Percentiles rank a stretch among this genome's conserved stretches.
These are phyloP conservation scores for Talaromyces funiculosus DNA, from an alignment of 2,329 filamentous ascomycete genomes.

Conservation along the genomic window DNA sequence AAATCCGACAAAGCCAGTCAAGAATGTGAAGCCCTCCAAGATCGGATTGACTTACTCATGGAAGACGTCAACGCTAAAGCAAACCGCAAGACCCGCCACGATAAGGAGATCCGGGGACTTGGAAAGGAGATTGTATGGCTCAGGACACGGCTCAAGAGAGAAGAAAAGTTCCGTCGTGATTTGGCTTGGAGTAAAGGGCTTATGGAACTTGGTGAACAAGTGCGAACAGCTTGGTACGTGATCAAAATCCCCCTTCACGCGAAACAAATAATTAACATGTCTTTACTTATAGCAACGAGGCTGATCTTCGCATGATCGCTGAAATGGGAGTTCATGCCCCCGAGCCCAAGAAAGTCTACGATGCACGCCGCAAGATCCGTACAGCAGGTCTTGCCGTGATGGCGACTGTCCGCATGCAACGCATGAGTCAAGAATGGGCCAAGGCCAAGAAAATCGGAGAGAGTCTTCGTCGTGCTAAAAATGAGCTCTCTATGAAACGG, in stretches of 20 bases:
- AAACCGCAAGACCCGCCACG: slow-evolving; percentile 43
- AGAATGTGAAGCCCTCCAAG: slow-evolving; percentile 46
- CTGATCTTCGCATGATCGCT: slow-evolving; percentile 78
- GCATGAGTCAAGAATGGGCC: slow-evolving; percentile 41
- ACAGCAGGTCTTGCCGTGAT: slow-evolving; percentile 39
- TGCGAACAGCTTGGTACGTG: slow-evolving; percentile 69
- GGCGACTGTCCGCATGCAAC: slow-evolving; percentile 42
- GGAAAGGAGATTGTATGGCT: slow-evolving; percentile 89
- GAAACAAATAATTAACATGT: slow-evolving; percentile 2
- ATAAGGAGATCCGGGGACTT: slow-evolving; percentile 71
- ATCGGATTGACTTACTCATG: slow-evolving; percentile 59
- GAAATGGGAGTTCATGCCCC: slow-evolving; percentile 65
- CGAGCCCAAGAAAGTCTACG: slow-evolving; percentile 25
- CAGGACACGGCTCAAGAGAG: slow-evolving; percentile 71
- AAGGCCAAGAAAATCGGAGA: slow-evolving; percentile 40
- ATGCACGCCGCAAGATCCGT: slow-evolving; percentile 38
- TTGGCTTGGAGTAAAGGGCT: slow-evolving; percentile 83
- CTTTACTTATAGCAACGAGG: slow-evolving; percentile 66
- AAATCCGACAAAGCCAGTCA: slow-evolving; percentile 36
- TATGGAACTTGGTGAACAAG: slow-evolving; percentile 69
- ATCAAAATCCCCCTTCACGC: slow-evolving; percentile 3
- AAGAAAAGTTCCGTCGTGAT: slow-evolving; percentile 72
- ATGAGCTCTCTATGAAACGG: slow-evolving; percentile 27
- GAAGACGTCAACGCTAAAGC: slow-evolving; percentile 39
- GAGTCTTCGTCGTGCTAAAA: slow-evolving; percentile 39